Base-by-base conservation (phyloP, 345 rosid genomes). In the Iberis pinnata region DNA sequence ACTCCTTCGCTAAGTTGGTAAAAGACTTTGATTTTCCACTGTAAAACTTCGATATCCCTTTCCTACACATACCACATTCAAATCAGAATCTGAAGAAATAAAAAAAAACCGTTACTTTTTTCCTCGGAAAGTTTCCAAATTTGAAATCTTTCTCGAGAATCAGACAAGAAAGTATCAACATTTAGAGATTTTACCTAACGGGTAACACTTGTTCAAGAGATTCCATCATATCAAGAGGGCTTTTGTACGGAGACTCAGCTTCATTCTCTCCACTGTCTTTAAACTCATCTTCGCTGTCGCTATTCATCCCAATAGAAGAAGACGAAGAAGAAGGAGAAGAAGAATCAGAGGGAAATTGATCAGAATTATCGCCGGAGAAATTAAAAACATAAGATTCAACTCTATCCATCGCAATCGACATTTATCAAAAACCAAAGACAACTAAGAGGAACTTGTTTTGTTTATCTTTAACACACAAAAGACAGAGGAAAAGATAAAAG, bases 1-100 rank as follows among this genome's bases (percentile, higher is more conserved):
- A 77, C 0, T 78, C 81, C 2, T 68, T 80, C 0, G 67, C 75
- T 38, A 92, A 48, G 56, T 73, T 85, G 0, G 96, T 77, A 47
- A 74, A 92, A 0, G 95, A 85, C 70, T 77, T 88, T 0, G 98
- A 88, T 68, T 88, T 92, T 5, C 98, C 98, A 42, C 51, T 67
- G 70, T 85, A 92, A 67, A 73, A 88, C 25, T 60, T 83, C 1
- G 98, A 92, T 40, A 92, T 83, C 9, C 97, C 89, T 67, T 75
- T 78, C 78, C 97, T 85, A 81, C 55, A 64, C 32, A 58, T 67
- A 58, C 63, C 62, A 27, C 24, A 15, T 4, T 29, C 13, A 17
- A n/a, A 45, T 36, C 50, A 53, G 53, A 42, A 13, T 7, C 3
- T 5, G 0, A 40, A n/a, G n/a, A n/a, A n/a, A n/a, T n/a, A n/a